Evolutionary conservation across 2,329 filamentous ascomycete species (phyloP), one percentile per base, ranked within the genome.

Genomic region (Podosphaera fusca): DNA sequence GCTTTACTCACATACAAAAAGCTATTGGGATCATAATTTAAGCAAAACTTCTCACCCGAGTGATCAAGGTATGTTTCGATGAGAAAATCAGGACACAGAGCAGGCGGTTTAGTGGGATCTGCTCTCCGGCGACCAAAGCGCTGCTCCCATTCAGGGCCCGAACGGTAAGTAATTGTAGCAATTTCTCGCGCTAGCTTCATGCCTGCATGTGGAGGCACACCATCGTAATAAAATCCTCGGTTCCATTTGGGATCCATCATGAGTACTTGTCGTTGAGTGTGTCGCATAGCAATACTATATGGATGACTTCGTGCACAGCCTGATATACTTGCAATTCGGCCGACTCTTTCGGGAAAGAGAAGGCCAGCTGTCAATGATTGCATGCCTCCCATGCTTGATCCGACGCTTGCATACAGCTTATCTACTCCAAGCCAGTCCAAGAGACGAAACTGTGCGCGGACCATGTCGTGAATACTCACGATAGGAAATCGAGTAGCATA

Each of bases 221-320:
- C 73, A 65, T 82, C 84, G 67, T 95, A 94, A 74, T 96, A 96
- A 72, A 90, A 94, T 1, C 92, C 92, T 40, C 92, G 81, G 63
- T 87, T 86, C 92, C 92, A 98, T 66, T 94, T 88, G 2, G 89
- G 88, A 65, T 98, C 92, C 84, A 95, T 95, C 89, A 98, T 96
- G 53, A 98, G 77, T 0, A 95, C 92, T 72, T 96, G 92, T 34
- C 92, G 82, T 70, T 98, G 92, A 0, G 90, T 95, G 70, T 98
- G 92, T 56, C 92, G 82, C 90, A 98, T 95, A 38, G 92, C 92
- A 68, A 98, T 95, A 69, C 89, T 94, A 72, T 98, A 98, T 0
- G 92, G 92, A 68, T 98, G 92, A 63, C 85, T 94, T 61, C 92
- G 77, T 0, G 90, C 92, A 69, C 92, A 98, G 10, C 90, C 92